phyloP scores from a whole-genome alignment of 2,329 filamentous ascomycete species.

The Passalora sequoiae region DNA sequence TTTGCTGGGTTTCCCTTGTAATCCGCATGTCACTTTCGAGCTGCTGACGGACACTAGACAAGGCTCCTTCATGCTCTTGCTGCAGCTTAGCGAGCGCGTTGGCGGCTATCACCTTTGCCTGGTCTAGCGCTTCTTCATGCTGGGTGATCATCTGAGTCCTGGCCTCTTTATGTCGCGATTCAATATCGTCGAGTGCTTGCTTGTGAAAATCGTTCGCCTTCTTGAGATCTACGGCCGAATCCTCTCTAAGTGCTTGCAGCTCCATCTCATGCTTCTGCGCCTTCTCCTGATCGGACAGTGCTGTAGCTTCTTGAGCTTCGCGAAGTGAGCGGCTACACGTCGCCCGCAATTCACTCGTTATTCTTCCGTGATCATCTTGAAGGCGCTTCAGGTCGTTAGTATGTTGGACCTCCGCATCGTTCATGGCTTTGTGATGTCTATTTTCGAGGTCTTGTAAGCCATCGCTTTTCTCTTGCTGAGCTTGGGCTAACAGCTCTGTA shows the following conservation, averaged over 20 bases:
- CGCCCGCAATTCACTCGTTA: no score
- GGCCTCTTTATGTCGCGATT: conserved; percentile 7
- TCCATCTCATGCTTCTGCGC: not conserved
- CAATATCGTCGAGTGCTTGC: not conserved
- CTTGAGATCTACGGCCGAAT: conserved; percentile 2
- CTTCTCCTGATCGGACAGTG: no score
- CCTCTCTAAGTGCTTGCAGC: conserved; percentile 8
- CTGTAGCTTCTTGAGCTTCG: no score
- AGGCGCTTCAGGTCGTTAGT: no score
- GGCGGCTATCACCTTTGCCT: not conserved
- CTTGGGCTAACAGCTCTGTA: no score
- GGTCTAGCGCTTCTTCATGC: conserved; percentile 9
- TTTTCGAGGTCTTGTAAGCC: no score
- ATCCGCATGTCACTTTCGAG: not conserved
- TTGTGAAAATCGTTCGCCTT: not conserved
- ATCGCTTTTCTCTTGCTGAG: no score
- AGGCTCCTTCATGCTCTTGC: conserved; percentile 8
- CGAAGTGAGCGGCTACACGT: no score
- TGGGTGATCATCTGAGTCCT: not conserved
- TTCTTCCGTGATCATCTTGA: no score
- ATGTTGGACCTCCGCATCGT: no score
- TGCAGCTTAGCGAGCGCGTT: conserved; percentile 5
- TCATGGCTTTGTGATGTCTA: no score
- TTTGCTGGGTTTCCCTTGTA: not conserved
- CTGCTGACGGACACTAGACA: not conserved